Conservation (phyloP, 2,329 filamentous ascomycete genomes). For the Sporothrix globosa region DNA sequence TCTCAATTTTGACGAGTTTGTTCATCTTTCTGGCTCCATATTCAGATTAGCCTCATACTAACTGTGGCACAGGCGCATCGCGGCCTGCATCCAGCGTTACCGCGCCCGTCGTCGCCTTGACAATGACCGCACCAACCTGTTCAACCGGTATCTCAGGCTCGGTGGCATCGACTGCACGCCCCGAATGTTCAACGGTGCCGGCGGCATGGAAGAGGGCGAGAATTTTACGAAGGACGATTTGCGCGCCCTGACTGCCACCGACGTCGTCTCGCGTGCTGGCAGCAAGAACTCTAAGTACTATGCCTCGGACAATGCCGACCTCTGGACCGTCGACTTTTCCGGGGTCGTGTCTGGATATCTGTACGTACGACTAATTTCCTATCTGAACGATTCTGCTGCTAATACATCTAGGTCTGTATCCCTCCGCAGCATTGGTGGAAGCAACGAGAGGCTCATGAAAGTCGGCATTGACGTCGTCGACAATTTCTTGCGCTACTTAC, state of each 20-base stretch:
- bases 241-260: conserved; percentile 65
- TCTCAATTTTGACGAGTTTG: conserved; percentile 33
- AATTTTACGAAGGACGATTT: conserved; percentile 66
- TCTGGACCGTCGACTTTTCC: conserved; percentile 80
- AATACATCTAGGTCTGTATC: conserved; percentile 53
- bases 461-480: conserved; percentile 68
- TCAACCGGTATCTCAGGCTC: conserved; percentile 78
- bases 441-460: conserved; percentile 59
- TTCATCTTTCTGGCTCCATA: conserved; percentile 37
- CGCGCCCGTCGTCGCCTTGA: conserved; percentile 75
- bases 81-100: conserved; percentile 82
- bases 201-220: conserved; percentile 53
- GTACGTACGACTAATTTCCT: conserved; percentile 45
- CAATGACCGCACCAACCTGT: conserved; percentile 62
- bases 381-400: not conserved
- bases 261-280: conserved; percentile 55
- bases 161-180: conserved; percentile 72
- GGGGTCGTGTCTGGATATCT: conserved; percentile 77
- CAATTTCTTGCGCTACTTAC: conserved; percentile 87
- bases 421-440: conserved; percentile 60
- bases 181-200: conserved; percentile 64
- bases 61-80: conserved; percentile 65
- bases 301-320: conserved; percentile 51
- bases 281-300: conserved; percentile 52
- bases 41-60: conserved; percentile 8